Evolutionary conservation across 1,139 yeast species (phyloP), one percentile per base, ranked within the genome.

Genomic region (Torulaspora globosa): DNA sequence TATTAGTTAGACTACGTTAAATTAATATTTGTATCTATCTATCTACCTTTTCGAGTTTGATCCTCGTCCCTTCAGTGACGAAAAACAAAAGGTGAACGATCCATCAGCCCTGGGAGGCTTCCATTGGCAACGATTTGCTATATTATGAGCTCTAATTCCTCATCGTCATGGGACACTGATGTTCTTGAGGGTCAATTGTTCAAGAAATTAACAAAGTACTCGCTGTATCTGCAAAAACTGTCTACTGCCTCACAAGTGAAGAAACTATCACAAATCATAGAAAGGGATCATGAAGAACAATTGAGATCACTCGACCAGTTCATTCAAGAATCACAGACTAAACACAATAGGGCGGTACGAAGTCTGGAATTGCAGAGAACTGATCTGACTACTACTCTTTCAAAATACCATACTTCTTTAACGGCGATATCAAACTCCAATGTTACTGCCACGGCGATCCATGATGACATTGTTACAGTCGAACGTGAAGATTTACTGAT

Each of bases 401-500:
- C 66, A 3, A 62, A 63, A 23, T 62, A 56, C 15, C 68, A 69
- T 43, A 63, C 69, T 2, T 59, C 69, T 19, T 46, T 62, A 31
- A 50, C 58, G 8, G 44, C 48, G 1, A 43, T 62, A 4, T 69
- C 79, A 6, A 70, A 74, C 28, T 85, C 95, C 0, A 80, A 84
- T 48, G 76, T 75, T 46, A 71, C 82, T 50, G 92, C 95, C 2
- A 71, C 75, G 36, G 70, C 77, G 15, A 76, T 88, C 44, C 84
- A 95, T 1, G 77, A 76, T 41, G 79, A 82, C 55, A 86, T 88
- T 48, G 74, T 84, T 48, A 67, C 81, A 5, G 70, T 87, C 39
- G 96, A 88, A 62, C 70, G 71, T 42, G 96, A 89, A 58, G 80
- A 84, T 52, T 71, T 74, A 3, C 76, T 85, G 36, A 88, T 90